These are phyloP conservation scores for Pythium chondricola DNA, from an alignment of 352 stramenopile genomes.

Conservation along the genomic window DNA sequence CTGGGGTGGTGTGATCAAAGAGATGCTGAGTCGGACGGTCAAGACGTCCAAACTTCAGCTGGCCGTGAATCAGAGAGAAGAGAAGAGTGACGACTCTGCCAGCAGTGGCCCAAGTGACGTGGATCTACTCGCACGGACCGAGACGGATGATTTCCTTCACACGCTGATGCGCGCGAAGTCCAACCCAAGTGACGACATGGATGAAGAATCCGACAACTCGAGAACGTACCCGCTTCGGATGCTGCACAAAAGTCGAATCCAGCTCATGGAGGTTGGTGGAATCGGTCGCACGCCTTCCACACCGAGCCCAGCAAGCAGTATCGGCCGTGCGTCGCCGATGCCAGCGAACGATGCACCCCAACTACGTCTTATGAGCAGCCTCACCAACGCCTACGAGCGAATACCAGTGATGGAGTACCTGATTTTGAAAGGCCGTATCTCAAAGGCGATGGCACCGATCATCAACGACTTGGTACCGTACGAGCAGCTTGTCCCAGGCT, in stretches of 20 bases:
- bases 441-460: conserved; percentile 31
- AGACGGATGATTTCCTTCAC: conserved; percentile 2
- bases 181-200: not conserved
- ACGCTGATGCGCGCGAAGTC: not conserved
- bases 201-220: conserved; percentile 4
- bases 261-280: not conserved
- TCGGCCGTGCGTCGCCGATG: not conserved
- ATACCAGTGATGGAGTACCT: conserved; percentile 54
- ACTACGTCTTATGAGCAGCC: conserved; percentile 2
- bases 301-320: conserved; percentile 3
- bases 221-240: conserved; percentile 6
- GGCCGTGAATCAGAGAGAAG: no score
- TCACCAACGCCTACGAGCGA: conserved; percentile 26
- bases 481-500: conserved; percentile 22
- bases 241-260: conserved; percentile 4
- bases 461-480: conserved; percentile 51
- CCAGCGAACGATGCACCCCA: not conserved
- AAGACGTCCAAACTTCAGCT: conserved; percentile 18
- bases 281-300: not conserved
- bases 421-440: conserved; percentile 35
- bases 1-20: conserved; percentile 42
- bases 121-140: not conserved
- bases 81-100: not conserved
- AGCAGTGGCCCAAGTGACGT: not conserved
- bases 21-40: conserved; percentile 28